Base-by-base conservation (phyloP, 2,329 filamentous ascomycete genomes). In the Lachnellula hyalina region DNA sequence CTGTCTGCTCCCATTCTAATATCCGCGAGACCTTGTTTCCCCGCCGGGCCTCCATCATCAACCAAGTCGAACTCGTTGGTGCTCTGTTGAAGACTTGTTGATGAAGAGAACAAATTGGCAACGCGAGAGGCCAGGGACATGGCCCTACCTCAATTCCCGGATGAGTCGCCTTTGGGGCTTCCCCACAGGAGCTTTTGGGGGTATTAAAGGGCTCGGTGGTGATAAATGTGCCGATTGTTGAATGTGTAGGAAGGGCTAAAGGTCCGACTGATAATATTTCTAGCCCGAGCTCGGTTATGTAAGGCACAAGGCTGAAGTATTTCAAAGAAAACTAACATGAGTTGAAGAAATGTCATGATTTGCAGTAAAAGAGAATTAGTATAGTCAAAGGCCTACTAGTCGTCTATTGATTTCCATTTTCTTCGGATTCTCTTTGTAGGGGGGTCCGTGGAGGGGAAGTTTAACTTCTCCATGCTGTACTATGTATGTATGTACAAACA, bases 71-170 rank as follows among this genome's bases (percentile, higher is more conserved):
- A 63, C 53, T 68, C 64, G 56, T 57, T 63, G 51, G 56, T 57
- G 55, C 63, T 49, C 53, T 61, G 54, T 49, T 61, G 54, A 36
- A 57, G 49, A 45, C 45, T 58, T 53, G 65, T 54, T 60, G 65
- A 61, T 61, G 73, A 70, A 71, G 77, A 72, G 70, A 82, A 78
- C 69, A 80, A 70, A 68, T 72, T 75, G 67, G 74, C 71, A 65
- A 82, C 71, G 62, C 75, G 74, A 69, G 78, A 80, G 70, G 76
- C 75, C 72, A 81, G 72, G 75, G 78, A 82, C 80, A 82, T 83
- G 73, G 73, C 77, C 69, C 67, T 68, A 63, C 65, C 65, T 67
- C 65, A 62, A 53, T 56, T 62, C 48, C 55, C 51, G 47, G 49
- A 52, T 40, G 46, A 56, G 56, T 57, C 55, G 53, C 58, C 58